Base-by-base conservation (phyloP, 768 basidiomycete species). In the Hygrocybe coccinea region DNA sequence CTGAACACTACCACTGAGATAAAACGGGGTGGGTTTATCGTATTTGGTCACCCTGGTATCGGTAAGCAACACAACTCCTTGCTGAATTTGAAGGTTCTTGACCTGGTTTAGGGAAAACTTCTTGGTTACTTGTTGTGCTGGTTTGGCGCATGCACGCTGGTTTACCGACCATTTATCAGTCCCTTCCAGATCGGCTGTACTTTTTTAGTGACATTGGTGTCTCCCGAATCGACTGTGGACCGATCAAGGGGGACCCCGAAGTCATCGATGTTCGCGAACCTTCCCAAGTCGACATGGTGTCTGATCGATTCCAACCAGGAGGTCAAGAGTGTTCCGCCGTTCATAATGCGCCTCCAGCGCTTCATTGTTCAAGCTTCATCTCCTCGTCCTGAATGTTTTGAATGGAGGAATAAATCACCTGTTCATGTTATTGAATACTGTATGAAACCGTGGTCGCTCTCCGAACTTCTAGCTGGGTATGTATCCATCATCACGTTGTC, bases 291-390 rank as follows among this genome's bases (percentile, higher is more conserved):
- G 19, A 57, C 52, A 45, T 58, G 59, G 59, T 60, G 56, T 58
- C 58, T 58, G 50, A 55, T 57, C 39, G 52, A 57, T 57, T 60
- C 46, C n/a, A 60, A 57, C 52, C 45, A 54, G 44, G 55, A 25
- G 35, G 29, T 60, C 48, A 19, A 52, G 43, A 50, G 29, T 7
- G 56, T 57, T 29, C 56, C 52, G 41, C 29, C 35, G 21, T 54
- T 60, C 46, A 53, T 57, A 49, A 50, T 36, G 54, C 50, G 53
- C 41, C 49, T 54, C 25, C 36, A 45, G 37, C 56, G 54, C 38
- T 60, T 59, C 47, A 53, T 57, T 33, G 56, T 60, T 53, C 59
- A 60, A 57, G 50, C 59, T 43, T 56, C 59, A 46, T 57, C 59
- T 35, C 58, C 58, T 48, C 41, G 48, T 41, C 35, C 36, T 35